Base-by-base conservation (phyloP, 2,329 filamentous ascomycete genomes). In the Penicillium sp. region DNA sequence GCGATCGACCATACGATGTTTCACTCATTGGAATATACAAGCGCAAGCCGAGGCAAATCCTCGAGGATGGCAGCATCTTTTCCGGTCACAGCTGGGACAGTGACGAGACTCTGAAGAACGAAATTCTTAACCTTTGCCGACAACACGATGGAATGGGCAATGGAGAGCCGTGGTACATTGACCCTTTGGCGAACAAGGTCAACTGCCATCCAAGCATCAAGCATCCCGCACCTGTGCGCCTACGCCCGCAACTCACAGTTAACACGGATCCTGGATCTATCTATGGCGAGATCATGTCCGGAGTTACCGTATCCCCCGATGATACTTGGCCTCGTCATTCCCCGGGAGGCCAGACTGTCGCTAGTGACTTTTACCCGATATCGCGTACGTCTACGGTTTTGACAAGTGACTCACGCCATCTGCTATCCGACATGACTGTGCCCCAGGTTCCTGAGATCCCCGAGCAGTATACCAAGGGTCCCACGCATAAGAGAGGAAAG, bases 61-160 rank as follows among this genome's bases (percentile, higher is more conserved):
- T 26, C 6, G 41, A 42, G 24, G 59, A 70, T 29, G 64, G 61
- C 24, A 71, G 69, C 41, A 63, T 71, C 26, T 56, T 64, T 23
- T 71, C 70, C 0, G 62, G 61, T 0, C 64, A 68, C 23, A 74
- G 68, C 54, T 64, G 70, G 56, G 65, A 67, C 36, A 73, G 70
- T 38, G 68, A 73, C n/a, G 64, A 63, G 28, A 69, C 66, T 3
- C 60, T 72, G 26, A 71, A 70, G 49, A 66, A 68, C 42, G 70
- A 73, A 16, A 70, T 72, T n/a, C 52, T 67, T n/a, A 68, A 70
- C 49, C 56, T 71, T 21, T 73, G 70, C 42, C 69, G 69, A 13
- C 65, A 67, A 21, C 70, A 69, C 2, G 67, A 72, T 47, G 64
- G 65, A 5, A 66, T 61, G n/a, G 63, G 63, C 5, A 58, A 57